Conservation (phyloP, 768 basidiomycete genomes). For the Auriscalpium vulgare region DNA sequence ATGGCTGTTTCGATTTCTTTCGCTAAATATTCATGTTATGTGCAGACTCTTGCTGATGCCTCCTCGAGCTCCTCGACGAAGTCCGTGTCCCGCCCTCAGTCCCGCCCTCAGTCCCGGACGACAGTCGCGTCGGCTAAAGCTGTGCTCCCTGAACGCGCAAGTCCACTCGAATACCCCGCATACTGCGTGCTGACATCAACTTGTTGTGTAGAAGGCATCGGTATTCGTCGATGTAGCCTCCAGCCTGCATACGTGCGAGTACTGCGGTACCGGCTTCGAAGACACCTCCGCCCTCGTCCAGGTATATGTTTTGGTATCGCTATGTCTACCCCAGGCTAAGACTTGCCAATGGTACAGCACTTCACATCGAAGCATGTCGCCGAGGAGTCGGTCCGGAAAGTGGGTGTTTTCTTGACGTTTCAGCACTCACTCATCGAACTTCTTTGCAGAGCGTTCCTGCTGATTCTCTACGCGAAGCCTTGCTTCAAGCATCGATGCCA, state of each 20-base stretch:
- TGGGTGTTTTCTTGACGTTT: neutral
- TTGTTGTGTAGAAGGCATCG: no score
- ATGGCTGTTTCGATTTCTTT: no score
- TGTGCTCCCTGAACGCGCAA: neutral
- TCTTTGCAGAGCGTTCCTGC: no score
- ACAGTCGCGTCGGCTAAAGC: neutral
- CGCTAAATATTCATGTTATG: no score
- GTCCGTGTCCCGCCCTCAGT: neutral
- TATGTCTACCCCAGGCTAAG: no score
- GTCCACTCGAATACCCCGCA: neutral
- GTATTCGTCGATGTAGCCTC: neutral
- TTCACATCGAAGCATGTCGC: neutral
- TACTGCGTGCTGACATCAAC: no score
- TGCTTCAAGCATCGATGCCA: no score
- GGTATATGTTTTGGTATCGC: neutral
- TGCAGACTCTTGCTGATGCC: no score
- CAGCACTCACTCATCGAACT: neutral
- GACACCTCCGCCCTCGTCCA: neutral
- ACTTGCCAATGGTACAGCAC: neutral
- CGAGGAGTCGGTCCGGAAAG: neutral
- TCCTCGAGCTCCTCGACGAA: neutral
- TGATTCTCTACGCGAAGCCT: no score
- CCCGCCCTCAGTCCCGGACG: neutral
- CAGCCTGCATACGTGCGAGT: neutral
- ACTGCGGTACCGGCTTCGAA: neutral